Evolutionary conservation across 768 basidiomycete genomes (phyloP).

Genomic region (Mycena floridula): DNA sequence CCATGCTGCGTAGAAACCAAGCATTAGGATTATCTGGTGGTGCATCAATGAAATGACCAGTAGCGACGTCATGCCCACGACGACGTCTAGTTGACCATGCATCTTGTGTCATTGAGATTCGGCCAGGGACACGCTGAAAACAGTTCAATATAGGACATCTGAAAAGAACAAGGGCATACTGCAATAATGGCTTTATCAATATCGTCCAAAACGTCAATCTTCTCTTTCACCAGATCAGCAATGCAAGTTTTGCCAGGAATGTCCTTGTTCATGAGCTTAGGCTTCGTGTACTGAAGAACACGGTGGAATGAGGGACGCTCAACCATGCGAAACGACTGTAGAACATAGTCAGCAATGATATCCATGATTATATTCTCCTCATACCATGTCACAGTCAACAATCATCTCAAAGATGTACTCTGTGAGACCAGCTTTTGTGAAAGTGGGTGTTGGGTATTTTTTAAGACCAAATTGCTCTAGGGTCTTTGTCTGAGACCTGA

Average conservation of each 20-base stretch:
- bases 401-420: not conserved
- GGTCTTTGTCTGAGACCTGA: too few relatives aligned
- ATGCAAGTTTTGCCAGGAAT: not conserved
- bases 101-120: too few relatives aligned
- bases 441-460: too few relatives aligned
- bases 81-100: not conserved
- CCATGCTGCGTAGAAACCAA: conserved; percentile 2
- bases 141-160: too few relatives aligned
- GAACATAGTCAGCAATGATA: too few relatives aligned
- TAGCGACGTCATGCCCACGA: not conserved
- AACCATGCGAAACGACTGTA: not conserved
- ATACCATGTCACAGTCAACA: not conserved
- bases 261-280: not conserved
- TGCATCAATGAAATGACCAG: conserved; percentile 6
- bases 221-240: not conserved
- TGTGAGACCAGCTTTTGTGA: not conserved
- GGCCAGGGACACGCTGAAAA: too few relatives aligned
- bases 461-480: too few relatives aligned
- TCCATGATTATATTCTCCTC: too few relatives aligned
- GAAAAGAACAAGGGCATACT: not conserved
- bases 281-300: not conserved
- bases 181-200: not conserved
- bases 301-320: not conserved
- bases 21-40: conserved; percentile 5
- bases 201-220: not conserved